Base-by-base conservation (phyloP, 345 rosid species). In the Eutrema heterophyllum region DNA sequence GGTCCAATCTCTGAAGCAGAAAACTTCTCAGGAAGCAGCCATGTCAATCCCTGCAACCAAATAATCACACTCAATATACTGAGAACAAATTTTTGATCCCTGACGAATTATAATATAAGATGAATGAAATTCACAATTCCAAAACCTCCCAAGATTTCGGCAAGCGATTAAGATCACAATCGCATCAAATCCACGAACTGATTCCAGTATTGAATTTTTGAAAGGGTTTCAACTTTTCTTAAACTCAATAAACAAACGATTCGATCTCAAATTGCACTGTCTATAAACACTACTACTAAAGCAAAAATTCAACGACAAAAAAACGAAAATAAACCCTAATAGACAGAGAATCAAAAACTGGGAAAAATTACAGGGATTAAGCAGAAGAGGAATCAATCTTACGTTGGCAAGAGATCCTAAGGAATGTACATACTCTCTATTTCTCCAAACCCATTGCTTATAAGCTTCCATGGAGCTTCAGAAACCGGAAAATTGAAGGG, bases 391-490 rank as follows among this genome's bases (percentile, higher is more conserved):
- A 21, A 53, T 24, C 9, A 55, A 49, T 51, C 90, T 90, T 84
- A 96, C 99, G 80, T 86, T 92, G 72, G 97, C 97, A 70, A 96
- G 84, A 61, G 99, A 92, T 76, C 94, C 93, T 64, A 96, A 70
- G 33, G 98, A 89, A 81, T 89, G 94, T 27, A 92, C 96, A 77
- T 85, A 86, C 69, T 87, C 99, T 81, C 77, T 86, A 67, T 92
- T 96, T 69, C 80, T 89, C 81, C 94, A 85, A 51, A 96, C 89
- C 98, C 99, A 92, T 64, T 78, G 78, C 89, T 86, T 92, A 75
- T 95, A 95, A 65, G 87, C 88, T 73, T 90, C 99, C 98, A 95
- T 92, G 67, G 67, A 69, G 43, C 70, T 45, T 50, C 57, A 52
- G 10, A 44, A 5, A 15, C 27, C 29, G 1, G 18, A 18, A 9